A percentile compares a stretch with the other conserved stretches of the same genome.
phyloP scores from a whole-genome alignment of 2,329 filamentous ascomycete species.

The Clarireedia homoeocarpa region DNA sequence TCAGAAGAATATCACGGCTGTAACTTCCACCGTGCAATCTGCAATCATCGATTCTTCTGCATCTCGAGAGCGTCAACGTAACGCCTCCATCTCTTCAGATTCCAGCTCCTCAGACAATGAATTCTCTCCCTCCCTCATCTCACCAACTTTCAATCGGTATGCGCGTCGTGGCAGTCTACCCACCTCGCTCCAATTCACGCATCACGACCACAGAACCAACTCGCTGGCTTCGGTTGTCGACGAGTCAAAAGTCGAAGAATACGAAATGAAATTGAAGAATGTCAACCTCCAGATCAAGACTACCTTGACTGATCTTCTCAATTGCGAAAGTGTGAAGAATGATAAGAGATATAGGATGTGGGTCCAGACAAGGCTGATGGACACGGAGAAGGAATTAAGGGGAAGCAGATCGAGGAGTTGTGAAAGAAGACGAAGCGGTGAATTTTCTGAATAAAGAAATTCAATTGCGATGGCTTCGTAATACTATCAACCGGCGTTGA shows the following conservation, averaged over 20 bases:
- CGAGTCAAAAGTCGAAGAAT: slow-evolving; percentile 21
- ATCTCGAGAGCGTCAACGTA: slow-evolving; percentile 4
- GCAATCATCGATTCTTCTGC: slow-evolving; percentile 6
- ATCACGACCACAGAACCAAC: slow-evolving; percentile 10
- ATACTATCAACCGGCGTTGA: not conserved
- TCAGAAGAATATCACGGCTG: slow-evolving; percentile 27
- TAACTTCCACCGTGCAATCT: slow-evolving; percentile 11
- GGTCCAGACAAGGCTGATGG: slow-evolving; percentile 45
- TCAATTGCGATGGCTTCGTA: slow-evolving; percentile 2
- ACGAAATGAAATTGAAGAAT: slow-evolving; percentile 34
- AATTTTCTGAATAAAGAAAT: not conserved
- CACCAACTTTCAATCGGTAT: not conserved
- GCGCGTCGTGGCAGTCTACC: not conserved
- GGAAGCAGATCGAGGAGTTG: slow-evolving; percentile 18
- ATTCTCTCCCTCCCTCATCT: slow-evolving; percentile 5
- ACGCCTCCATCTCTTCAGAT: slow-evolving; percentile 10
- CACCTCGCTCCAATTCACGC: not conserved
- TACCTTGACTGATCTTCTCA: slow-evolving; percentile 45
- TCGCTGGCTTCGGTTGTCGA: slow-evolving; percentile 23
- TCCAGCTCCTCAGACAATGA: not conserved
- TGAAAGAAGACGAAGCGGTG: slow-evolving; percentile 18
- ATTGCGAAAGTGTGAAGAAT: slow-evolving; percentile 40
- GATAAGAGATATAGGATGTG: slow-evolving; percentile 40
- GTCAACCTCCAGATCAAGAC: slow-evolving; percentile 46
- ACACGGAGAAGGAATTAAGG: slow-evolving; percentile 41